Percentiles rank a stretch among this genome's conserved stretches.
Conservation (phyloP, 2,329 filamentous ascomycete genomes). For the Pseudogymnoascus sp. region DNA sequence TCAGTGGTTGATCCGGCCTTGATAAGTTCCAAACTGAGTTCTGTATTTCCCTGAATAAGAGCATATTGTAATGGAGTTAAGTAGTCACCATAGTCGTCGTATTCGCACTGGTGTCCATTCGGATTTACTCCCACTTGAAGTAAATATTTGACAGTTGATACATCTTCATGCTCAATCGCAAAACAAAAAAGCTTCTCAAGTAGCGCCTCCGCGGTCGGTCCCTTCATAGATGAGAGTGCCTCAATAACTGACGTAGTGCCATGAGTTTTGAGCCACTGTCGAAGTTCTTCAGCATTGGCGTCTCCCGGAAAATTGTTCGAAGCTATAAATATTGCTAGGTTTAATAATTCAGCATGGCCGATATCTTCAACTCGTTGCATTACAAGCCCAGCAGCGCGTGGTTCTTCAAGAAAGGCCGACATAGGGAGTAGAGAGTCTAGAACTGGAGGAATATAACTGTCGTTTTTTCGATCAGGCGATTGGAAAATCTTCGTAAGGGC, state of each 20-base stretch:
- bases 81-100: too few relatives aligned
- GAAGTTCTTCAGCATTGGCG: not conserved
- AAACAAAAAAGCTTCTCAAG: slow-evolving; percentile 11
- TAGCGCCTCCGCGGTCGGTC: slow-evolving; percentile 10
- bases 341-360: not conserved
- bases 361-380: not conserved
- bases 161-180: slow-evolving; percentile 11
- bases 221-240: slow-evolving; percentile 9
- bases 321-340: not conserved
- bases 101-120: not conserved
- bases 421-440: not conserved
- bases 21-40: not conserved
- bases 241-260: slow-evolving; percentile 2
- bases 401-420: not conserved
- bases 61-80: not conserved
- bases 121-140: slow-evolving; percentile 10
- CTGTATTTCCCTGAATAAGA: not conserved
- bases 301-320: not conserved
- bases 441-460: not conserved
- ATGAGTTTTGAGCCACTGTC: slow-evolving; percentile 8
- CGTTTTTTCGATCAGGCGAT: not conserved
- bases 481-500: not conserved
- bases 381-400: not conserved
- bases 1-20: not conserved
- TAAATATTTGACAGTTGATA: slow-evolving; percentile 10